Base-by-base conservation (phyloP, 495 filamentous ascomycete species). In the Aspergillus ellipticus region DNA sequence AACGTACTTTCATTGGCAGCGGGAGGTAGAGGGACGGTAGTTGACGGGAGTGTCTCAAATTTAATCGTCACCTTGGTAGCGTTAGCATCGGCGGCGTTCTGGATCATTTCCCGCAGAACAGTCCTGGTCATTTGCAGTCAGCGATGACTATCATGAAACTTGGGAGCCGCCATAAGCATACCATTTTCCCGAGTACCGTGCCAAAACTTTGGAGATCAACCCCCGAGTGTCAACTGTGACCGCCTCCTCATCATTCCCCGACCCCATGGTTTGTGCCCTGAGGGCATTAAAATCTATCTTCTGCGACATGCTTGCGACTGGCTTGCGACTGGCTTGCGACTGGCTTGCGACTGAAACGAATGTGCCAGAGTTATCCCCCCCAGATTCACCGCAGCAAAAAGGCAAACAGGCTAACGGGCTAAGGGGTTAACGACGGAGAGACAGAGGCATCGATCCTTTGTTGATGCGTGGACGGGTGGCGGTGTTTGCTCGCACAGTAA, bases 191-290 rank as follows among this genome's bases (percentile, higher is more conserved):
- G 91, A 94, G 70, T 98, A 98, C 55, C 94, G 77, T 16, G 94
- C 93, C 39, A 98, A 81, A 1, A 97, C 92, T 72, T 99, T 99
- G 70, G 97, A 96, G 56, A 99, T 97, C 61, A 99, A 75, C 26
- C 92, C 95, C 62, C 95, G 79, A 21, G 94, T 99, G 66, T 99
- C 96, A 53, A 97, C 95, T 0, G 95, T 99, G 33, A 99, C 95
- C n/a, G 94, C 95, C 67, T 96, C 92, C 64, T 97, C 94, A 55
- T 94, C 90, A 47, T 88, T 86, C 26, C 90, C 88, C 42, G 90
- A 86, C 42, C 81, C 85, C 79, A 98, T 80, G 15, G 94, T 92
- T 66, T 88, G 89, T 51, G 91, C 89, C 57, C 89, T 86, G 45
- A 98, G 79, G 58, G 85, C 85, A 64, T 86, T 86, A 66, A 89